These are phyloP conservation scores for Citrus mangshanensis DNA, from an alignment of 345 rosid genomes.

Conservation along the genomic window DNA sequence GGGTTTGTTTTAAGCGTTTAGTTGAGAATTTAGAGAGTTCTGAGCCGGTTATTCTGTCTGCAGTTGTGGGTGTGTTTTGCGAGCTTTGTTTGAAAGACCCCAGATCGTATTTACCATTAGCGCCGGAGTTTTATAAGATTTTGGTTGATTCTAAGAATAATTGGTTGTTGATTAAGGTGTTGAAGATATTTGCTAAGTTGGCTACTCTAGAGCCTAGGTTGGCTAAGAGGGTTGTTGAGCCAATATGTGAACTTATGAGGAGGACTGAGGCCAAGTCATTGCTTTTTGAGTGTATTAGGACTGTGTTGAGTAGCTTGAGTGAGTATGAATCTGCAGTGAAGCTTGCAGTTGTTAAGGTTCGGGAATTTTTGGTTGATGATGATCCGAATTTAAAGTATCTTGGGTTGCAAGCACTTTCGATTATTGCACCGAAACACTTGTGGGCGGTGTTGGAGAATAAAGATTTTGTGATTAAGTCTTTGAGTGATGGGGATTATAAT, in stretches of 20 bases:
- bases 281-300: conserved; percentile 82
- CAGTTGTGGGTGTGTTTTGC: conserved; percentile 78
- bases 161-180: conserved; percentile 88
- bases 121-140: conserved; percentile 82
- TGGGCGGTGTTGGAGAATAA: conserved; percentile 90
- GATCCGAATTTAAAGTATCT: conserved; percentile 95
- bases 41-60: conserved; percentile 58
- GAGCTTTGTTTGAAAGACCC: conserved; percentile 78
- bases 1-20: conserved; percentile 85
- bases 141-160: conserved; percentile 84
- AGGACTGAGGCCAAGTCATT: conserved; percentile 80
- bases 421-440: conserved; percentile 61
- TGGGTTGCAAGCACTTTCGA: conserved; percentile 73
- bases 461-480: conserved; percentile 77
- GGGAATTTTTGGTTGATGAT: conserved; percentile 73
- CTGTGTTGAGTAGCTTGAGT: conserved; percentile 71
- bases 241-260: conserved; percentile 83
- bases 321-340: conserved; percentile 85
- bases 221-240: conserved; percentile 77
- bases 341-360: conserved; percentile 61
- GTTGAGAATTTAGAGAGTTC: conserved; percentile 85
- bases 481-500: conserved; percentile 83
- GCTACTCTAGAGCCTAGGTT: conserved; percentile 81
- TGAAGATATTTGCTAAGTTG: conserved; percentile 75
- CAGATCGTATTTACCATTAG: conserved; percentile 71